These are phyloP conservation scores for Trypanosoma lewisi DNA, from an alignment of 208 protist genomes.

Conservation along the genomic window DNA sequence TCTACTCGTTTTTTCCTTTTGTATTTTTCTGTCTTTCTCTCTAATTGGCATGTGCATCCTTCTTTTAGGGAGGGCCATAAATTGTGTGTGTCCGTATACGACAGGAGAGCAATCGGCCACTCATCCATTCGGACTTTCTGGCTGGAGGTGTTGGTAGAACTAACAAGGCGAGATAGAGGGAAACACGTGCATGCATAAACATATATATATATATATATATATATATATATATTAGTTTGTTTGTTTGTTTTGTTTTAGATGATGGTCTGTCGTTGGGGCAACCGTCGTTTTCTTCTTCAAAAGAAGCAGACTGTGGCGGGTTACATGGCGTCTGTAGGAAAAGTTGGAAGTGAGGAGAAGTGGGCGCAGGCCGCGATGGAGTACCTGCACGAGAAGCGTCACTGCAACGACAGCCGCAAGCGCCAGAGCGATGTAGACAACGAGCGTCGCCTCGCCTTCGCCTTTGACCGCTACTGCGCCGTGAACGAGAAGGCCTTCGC, in stretches of 20 bases:
- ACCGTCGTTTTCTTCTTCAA: constrained; percentile 25
- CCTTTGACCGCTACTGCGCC: constrained; percentile 70
- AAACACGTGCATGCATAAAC: too few species aligned
- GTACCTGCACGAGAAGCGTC: constrained; percentile 87
- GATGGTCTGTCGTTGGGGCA: background rate
- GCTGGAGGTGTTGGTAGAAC: too few species aligned
- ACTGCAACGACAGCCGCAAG: constrained; percentile 79
- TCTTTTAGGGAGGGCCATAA: too few species aligned
- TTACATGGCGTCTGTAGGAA: constrained; percentile 69
- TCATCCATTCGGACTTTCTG: background rate
- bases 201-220: too few species aligned
- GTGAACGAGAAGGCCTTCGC: constrained; percentile 54
- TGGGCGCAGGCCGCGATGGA: constrained; percentile 87
- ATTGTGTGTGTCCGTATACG: background rate
- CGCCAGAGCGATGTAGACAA: constrained; percentile 70
- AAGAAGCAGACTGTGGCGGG: constrained; percentile 76
- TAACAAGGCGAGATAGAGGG: too few species aligned
- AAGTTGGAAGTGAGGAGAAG: constrained; percentile 83
- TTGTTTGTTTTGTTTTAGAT: too few species aligned
- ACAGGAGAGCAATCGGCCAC: background rate
- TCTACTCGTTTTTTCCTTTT: background rate
- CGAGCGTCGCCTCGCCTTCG: constrained; percentile 58
- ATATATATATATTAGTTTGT: too few species aligned
- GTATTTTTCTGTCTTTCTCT: background rate
- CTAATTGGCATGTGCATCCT: background rate